These are phyloP conservation scores for Farysia itapuensis DNA, from an alignment of 1,284 basidiomycete genomes.

Conservation along the genomic window DNA sequence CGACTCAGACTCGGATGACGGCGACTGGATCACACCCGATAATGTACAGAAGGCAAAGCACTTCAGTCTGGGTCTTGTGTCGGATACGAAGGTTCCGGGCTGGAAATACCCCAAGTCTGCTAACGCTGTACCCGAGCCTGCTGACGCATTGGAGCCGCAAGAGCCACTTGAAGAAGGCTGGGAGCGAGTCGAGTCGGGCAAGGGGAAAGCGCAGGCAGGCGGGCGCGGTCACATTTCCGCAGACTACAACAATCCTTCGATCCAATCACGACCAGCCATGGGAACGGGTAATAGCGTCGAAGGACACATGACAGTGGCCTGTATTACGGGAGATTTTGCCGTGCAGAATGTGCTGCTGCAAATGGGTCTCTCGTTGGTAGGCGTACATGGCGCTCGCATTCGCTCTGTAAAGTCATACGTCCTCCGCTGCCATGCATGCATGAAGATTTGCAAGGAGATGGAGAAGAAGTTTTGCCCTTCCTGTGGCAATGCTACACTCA, in stretches of 20 bases:
- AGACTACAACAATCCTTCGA: conserved; percentile 58
- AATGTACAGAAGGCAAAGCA: conserved; percentile 89
- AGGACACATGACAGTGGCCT: conserved; percentile 51
- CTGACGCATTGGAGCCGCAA: conserved; percentile 12
- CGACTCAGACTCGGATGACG: conserved; percentile 61
- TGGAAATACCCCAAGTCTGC: conserved; percentile 21
- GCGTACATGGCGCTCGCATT: conserved; percentile 86
- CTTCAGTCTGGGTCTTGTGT: conserved; percentile 71
- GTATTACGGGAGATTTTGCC: conserved; percentile 93
- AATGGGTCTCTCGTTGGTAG: conserved; percentile 89
- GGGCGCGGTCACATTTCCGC: conserved; percentile 62
- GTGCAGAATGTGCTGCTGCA: conserved; percentile 98
- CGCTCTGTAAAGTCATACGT: conserved; percentile 93
- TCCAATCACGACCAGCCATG: conserved; percentile 28
- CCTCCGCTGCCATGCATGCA: conserved; percentile 94
- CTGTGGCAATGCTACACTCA: conserved; percentile 88
- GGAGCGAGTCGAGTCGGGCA: conserved; percentile 29
- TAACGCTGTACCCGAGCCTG: conserved; percentile 10
- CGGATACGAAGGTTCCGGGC: conserved; percentile 31
- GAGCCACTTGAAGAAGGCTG: conserved; percentile 35
- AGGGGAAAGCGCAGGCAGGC: conserved; percentile 7
- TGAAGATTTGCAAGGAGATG: conserved; percentile 95
- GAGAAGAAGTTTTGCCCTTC: conserved; percentile 96
- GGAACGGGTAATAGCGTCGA: conserved; percentile 63
- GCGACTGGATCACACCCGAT: conserved; percentile 91